Percentiles rank a stretch among this genome's conserved stretches.
Evolutionary conservation across 1,139 yeast genomes (phyloP).

Genomic region (Sugiyamaella neomexicana): DNA sequence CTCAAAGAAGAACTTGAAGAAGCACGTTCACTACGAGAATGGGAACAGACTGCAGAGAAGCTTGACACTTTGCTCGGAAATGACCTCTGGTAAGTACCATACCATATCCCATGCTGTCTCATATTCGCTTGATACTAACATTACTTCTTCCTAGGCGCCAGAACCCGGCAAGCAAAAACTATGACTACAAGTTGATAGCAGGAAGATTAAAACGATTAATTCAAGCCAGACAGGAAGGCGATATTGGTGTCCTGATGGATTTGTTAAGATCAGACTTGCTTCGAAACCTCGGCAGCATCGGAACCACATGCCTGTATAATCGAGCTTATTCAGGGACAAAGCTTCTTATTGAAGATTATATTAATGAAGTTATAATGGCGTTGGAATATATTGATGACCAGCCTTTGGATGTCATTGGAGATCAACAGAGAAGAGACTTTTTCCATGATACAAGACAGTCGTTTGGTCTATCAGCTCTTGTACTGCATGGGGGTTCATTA

Average conservation of each 20-base stretch:
- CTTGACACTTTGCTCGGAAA: conserved; percentile 41
- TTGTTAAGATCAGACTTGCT: conserved; percentile 78
- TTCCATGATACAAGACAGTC: conserved; percentile 90
- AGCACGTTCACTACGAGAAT: conserved; percentile 36
- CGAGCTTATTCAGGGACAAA: conserved; percentile 89
- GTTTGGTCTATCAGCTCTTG: conserved; percentile 84
- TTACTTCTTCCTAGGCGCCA: conserved; percentile 64
- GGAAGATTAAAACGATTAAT: conserved; percentile 65
- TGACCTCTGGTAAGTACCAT: conserved; percentile 37
- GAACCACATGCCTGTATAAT: conserved; percentile 74
- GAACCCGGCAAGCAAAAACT: conserved; percentile 76
- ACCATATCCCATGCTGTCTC: not conserved
- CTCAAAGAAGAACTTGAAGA: conserved; percentile 28
- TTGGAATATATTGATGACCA: conserved; percentile 51
- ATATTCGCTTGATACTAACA: not conserved
- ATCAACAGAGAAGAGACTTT: conserved; percentile 70
- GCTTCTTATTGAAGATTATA: conserved; percentile 80
- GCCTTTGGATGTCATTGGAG: conserved; percentile 24
- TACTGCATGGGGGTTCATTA: conserved; percentile 90
- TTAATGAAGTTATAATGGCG: conserved; percentile 71
- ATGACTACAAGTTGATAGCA: conserved; percentile 79
- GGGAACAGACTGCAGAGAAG: conserved; percentile 39
- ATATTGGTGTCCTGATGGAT: conserved; percentile 61
- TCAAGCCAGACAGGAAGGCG: conserved; percentile 61
- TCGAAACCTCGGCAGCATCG: conserved; percentile 88